Conservation (phyloP, 2,329 filamentous ascomycete species). For the Microcera coccophila region DNA sequence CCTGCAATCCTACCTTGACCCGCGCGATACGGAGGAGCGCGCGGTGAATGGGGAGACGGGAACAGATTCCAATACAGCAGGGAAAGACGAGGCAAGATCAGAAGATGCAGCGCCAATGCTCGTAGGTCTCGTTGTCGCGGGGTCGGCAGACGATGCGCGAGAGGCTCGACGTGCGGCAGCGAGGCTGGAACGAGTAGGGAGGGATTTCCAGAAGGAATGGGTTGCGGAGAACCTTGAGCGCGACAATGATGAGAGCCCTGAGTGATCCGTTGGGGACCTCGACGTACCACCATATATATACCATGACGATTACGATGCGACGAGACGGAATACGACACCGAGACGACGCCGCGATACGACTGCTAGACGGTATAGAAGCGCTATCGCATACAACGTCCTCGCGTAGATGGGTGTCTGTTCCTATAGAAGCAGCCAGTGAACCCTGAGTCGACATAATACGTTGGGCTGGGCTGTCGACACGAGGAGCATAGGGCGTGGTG, state of each 20-base stretch:
- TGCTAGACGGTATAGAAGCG: background rate
- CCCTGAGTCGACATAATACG: background rate
- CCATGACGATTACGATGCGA: slow-evolving; percentile 24
- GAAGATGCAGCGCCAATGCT: slow-evolving; percentile 48
- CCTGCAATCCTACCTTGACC: slow-evolving; percentile 46
- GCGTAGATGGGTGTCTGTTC: slow-evolving; percentile 5
- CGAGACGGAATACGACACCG: slow-evolving; percentile 14
- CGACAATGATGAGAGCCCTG: slow-evolving; percentile 21
- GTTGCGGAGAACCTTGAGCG: slow-evolving; percentile 27
- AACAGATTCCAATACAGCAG: slow-evolving; percentile 7
- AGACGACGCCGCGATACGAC: background rate
- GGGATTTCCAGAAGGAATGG: slow-evolving; percentile 54
- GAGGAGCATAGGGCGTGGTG: background rate
- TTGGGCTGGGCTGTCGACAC: background rate
- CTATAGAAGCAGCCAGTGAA: background rate
- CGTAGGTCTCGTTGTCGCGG: slow-evolving; percentile 52
- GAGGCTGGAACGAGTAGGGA: slow-evolving; percentile 51
- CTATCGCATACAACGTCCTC: background rate
- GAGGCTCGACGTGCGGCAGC: slow-evolving; percentile 52
- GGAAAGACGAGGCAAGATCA: slow-evolving; percentile 17
- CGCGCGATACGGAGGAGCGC: slow-evolving; percentile 25
- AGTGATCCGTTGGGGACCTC: slow-evolving; percentile 15
- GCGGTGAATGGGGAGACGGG: slow-evolving; percentile 11
- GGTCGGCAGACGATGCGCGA: slow-evolving; percentile 41
- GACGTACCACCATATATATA: slow-evolving; percentile 5